These are phyloP conservation scores for Psilocybe tampanensis DNA, from an alignment of 768 basidiomycete species.

Conservation along the genomic window DNA sequence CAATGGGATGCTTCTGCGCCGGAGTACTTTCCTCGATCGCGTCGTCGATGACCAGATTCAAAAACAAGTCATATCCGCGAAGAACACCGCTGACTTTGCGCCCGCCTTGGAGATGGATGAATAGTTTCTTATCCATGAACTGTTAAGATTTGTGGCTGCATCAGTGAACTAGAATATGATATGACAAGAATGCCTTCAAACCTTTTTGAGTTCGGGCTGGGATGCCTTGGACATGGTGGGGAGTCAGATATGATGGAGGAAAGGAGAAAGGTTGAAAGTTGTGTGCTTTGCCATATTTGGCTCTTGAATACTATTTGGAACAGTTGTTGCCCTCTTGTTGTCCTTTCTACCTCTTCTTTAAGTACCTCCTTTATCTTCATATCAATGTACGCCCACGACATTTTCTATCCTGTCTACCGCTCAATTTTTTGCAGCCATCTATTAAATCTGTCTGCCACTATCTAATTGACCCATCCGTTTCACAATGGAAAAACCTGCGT, in stretches of 20 bases:
- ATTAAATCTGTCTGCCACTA: conserved; percentile 6
- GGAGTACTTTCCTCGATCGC: conserved; percentile 89
- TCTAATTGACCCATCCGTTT: neutral
- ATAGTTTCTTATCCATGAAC: conserved; percentile 99
- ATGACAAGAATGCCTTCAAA: conserved; percentile 35
- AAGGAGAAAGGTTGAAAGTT: conserved; percentile 27
- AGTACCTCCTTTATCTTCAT: neutral
- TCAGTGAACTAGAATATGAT: neutral
- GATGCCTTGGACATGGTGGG: conserved; percentile 87
- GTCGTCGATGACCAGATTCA: conserved; percentile 97
- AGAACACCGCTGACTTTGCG: conserved; percentile 94
- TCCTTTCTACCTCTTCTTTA: neutral
- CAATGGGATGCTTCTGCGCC: conserved; percentile 88
- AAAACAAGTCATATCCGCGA: conserved; percentile 97
- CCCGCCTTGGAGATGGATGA: conserved; percentile 91
- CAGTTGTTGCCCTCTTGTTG: conserved; percentile 5
- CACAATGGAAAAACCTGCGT: conserved; percentile 47
- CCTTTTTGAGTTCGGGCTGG: conserved; percentile 98
- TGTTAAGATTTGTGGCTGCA: conserved; percentile 30
- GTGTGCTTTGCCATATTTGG: conserved; percentile 42
- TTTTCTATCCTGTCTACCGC: conserved; percentile 1
- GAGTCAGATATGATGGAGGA: conserved; percentile 24
- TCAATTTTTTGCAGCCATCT: conserved; percentile 2
- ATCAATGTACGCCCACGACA: conserved; percentile 11
- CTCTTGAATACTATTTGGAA: conserved; percentile 8